A percentile compares a stretch with the other conserved stretches of the same genome.
Conservation (phyloP, 306 rosid genomes). For the Astragalus glycyphyllos region DNA sequence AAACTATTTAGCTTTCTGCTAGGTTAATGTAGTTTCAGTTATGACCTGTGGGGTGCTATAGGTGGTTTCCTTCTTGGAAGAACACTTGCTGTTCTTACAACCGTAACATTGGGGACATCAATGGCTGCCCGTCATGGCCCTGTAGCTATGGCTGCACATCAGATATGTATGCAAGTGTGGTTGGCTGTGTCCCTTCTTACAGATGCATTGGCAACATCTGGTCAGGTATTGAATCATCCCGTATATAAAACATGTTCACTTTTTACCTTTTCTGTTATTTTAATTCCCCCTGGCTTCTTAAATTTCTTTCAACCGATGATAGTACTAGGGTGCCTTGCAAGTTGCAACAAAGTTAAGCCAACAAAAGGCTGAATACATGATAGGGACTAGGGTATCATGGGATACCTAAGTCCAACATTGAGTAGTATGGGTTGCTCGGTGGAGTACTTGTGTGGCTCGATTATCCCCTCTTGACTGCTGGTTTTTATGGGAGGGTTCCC, state of each 20-base stretch:
- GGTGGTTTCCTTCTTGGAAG: slow-evolving; percentile 95
- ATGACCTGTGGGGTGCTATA: slow-evolving; percentile 49
- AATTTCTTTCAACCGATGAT: slow-evolving; percentile 36
- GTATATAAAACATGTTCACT: slow-evolving; percentile 18
- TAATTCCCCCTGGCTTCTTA: slow-evolving; percentile 22
- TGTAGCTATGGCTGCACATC: slow-evolving; percentile 98
- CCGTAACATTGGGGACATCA: slow-evolving; percentile 90
- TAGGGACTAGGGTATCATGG: too few relatives aligned
- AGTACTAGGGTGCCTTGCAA: slow-evolving; percentile 32
- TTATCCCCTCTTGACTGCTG: too few relatives aligned
- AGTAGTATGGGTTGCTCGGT: too few relatives aligned
- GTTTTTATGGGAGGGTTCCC: too few relatives aligned
- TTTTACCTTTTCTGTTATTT: slow-evolving; percentile 20
- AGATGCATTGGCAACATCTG: slow-evolving; percentile 85
- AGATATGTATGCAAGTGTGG: slow-evolving; percentile 98
- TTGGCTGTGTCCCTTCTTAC: slow-evolving; percentile 95
- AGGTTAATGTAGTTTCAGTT: slow-evolving; percentile 38
- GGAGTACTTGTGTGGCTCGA: too few relatives aligned
- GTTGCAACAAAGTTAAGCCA: slow-evolving; percentile 33
- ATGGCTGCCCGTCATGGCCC: slow-evolving; percentile 99
- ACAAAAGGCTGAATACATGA: slow-evolving; percentile 9
- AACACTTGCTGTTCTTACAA: slow-evolving; percentile 86
- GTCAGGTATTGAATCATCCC: slow-evolving; percentile 65
- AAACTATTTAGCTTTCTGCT: slow-evolving; percentile 38
- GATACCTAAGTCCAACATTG: too few relatives aligned